These are phyloP conservation scores for Trypanosoma scelopori DNA, from an alignment of 208 protist genomes.

Conservation along the genomic window DNA sequence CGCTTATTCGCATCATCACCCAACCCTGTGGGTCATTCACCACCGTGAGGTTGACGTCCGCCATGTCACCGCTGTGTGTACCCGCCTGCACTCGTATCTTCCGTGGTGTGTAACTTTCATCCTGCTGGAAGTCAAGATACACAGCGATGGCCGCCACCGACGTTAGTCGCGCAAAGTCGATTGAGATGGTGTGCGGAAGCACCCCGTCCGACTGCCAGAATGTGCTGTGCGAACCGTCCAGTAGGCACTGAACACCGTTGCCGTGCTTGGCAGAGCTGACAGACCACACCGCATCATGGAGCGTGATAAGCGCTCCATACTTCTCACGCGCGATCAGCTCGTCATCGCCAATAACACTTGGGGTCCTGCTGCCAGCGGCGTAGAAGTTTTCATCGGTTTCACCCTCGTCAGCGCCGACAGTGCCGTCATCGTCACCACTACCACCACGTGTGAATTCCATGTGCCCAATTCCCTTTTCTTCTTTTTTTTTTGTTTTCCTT, in stretches of 20 bases:
- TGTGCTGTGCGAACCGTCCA: slow-evolving; percentile 53
- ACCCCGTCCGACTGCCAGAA: slow-evolving; percentile 91
- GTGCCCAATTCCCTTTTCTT: too few relatives aligned
- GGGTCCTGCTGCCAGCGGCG: not conserved
- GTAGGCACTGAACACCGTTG: slow-evolving; percentile 70
- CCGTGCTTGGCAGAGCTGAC: slow-evolving; percentile 90
- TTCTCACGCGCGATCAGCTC: slow-evolving; percentile 22
- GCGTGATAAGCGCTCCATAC: slow-evolving; percentile 14
- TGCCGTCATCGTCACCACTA: slow-evolving; percentile 1
- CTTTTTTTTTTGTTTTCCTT: too few relatives aligned
- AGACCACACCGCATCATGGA: slow-evolving; percentile 62
- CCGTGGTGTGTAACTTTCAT: slow-evolving; percentile 90
- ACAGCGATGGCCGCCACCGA: slow-evolving; percentile 52
- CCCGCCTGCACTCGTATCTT: slow-evolving; percentile 64
- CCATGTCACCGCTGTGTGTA: slow-evolving; percentile 64
- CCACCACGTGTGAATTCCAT: slow-evolving; percentile 11
- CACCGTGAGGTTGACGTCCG: slow-evolving; percentile 48
- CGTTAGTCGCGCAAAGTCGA: slow-evolving; percentile 63
- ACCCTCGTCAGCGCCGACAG: slow-evolving; percentile 5
- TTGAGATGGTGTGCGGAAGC: slow-evolving; percentile 72
- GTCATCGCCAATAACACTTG: slow-evolving; percentile 23
- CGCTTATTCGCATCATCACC: slow-evolving; percentile 38
- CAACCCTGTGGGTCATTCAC: slow-evolving; percentile 61
- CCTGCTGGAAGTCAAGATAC: slow-evolving; percentile 62
- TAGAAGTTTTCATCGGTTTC: slow-evolving; percentile 9